Percentiles rank a stretch among this genome's conserved stretches.
These are phyloP conservation scores for Penicillium sp. DNA, from an alignment of 2,329 filamentous ascomycete species.

Conservation along the genomic window DNA sequence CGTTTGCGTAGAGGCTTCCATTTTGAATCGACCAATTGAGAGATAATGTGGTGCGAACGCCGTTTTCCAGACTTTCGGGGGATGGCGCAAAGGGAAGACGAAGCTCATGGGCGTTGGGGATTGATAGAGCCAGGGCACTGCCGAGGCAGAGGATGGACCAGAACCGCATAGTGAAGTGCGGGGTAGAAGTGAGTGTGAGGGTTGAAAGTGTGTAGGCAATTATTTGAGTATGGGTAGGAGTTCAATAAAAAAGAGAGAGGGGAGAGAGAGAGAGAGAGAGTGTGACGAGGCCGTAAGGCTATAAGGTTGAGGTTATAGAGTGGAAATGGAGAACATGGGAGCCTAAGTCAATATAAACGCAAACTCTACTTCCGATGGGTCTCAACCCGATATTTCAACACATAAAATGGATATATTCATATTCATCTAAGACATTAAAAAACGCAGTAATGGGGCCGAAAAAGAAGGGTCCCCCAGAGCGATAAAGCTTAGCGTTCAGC, in stretches of 20 bases:
- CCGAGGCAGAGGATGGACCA: conserved; percentile 15
- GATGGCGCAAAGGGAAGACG: conserved; percentile 23
- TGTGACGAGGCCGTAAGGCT: background rate
- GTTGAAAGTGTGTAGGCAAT: background rate
- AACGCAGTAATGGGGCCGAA: background rate
- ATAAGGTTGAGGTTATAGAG: background rate
- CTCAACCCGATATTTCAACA: background rate
- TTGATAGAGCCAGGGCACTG: conserved; percentile 15
- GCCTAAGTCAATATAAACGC: background rate
- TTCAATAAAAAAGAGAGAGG: too few species aligned
- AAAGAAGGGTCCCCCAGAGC: background rate
- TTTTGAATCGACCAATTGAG: conserved; percentile 31
- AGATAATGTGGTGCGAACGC: conserved; percentile 18
- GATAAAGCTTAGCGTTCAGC: background rate
- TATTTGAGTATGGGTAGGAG: too few species aligned
- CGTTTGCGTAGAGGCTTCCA: conserved; percentile 31
- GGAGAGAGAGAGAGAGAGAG: too few species aligned
- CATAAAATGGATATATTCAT: too few species aligned
- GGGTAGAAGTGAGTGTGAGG: background rate
- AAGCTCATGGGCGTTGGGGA: conserved; percentile 18
- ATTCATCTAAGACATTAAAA: too few species aligned
- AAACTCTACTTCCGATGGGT: background rate
- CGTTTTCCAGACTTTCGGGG: background rate
- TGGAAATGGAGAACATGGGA: background rate
- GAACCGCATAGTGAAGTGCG: conserved; percentile 14